Base-by-base conservation (phyloP, 2,329 filamentous ascomycete species). In the Cladorrhinum sp. region DNA sequence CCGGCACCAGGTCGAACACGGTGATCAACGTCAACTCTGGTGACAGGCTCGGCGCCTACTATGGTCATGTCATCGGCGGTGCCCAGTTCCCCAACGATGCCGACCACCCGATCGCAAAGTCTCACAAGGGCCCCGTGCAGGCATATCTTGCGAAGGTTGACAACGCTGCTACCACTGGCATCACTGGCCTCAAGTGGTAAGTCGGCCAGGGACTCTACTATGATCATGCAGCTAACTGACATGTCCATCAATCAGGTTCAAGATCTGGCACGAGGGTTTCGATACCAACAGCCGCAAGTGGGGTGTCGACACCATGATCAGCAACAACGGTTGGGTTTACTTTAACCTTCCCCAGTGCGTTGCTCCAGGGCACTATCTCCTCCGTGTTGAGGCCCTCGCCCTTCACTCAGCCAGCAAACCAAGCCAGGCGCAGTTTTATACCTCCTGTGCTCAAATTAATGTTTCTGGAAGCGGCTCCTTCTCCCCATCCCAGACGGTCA, bases 41-140 rank as follows among this genome's bases (percentile, higher is more conserved):
- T 12, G 82, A 83, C 68, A 74, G 77, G 65, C 72, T 84, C 51
- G 82, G 81, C 7, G 75, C 80, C 1, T 79, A 74, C 70, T 84
- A 79, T 75, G 79, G 80, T 48, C 82, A 84, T 66, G 74, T 83
- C 55, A 78, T 84, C 59, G 82, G 82, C 57, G 82, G 82, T 53
- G 74, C 77, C 7, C 80, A 84, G 69, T 77, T 74, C 65, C 57
- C 79, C 50, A 75, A 75, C 64, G 80, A 82, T 73, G 71, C 73
- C 1, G 81, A 82, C 70, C 78, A 83, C 71, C 82, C 81, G 57
- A 84, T 85, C 65, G 82, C 82, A 30, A 72, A 75, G 59, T 80
- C 78, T 12, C 82, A 85, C 73, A 82, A 82, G 70, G 82, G 82
- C 0, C 82, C 82, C 1, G 73, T 84, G 46, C 78, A 81, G 53